These are phyloP conservation scores for Termitomyces titanicus DNA, from an alignment of 768 basidiomycete genomes.

Conservation along the genomic window DNA sequence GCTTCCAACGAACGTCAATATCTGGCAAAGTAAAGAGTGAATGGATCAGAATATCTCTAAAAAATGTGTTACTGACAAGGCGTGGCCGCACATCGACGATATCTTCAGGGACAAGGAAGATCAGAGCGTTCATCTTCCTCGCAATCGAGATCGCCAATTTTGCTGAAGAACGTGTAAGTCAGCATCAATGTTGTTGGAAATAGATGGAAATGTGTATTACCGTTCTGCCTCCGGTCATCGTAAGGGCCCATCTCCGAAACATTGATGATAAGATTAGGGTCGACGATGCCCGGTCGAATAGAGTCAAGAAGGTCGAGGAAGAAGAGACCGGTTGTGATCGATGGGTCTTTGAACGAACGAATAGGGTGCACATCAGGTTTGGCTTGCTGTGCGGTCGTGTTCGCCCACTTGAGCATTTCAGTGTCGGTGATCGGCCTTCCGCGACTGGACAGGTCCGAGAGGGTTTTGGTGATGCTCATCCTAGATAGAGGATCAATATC, in stretches of 20 bases:
- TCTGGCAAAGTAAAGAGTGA: conserved; percentile 39
- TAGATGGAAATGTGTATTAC: conserved; percentile 41
- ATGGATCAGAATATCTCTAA: background rate
- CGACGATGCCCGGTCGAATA: conserved; percentile 92
- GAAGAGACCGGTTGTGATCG: conserved; percentile 85
- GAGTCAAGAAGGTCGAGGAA: conserved; percentile 91
- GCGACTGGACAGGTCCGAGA: conserved; percentile 67
- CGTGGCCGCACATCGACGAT: conserved; percentile 93
- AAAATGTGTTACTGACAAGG: conserved; percentile 51
- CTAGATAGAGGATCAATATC: conserved; percentile 28
- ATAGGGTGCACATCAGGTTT: conserved; percentile 61
- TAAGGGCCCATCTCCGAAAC: conserved; percentile 63
- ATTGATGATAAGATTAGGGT: conserved; percentile 71
- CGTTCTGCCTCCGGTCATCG: conserved; percentile 90
- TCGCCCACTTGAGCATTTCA: conserved; percentile 97
- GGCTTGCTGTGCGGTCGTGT: conserved; percentile 75
- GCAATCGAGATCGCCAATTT: conserved; percentile 98
- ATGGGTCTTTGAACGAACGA: conserved; percentile 93
- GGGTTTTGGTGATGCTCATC: conserved; percentile 88
- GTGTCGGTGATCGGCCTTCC: conserved; percentile 87
- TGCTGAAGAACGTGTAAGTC: conserved; percentile 43
- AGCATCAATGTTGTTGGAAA: background rate
- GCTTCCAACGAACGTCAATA: conserved; percentile 93
- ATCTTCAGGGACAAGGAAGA: conserved; percentile 96
- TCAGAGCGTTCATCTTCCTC: conserved; percentile 94